These are phyloP conservation scores for Pyrenophora tritici-repentis DNA, from an alignment of 2,329 filamentous ascomycete genomes.

Conservation along the genomic window DNA sequence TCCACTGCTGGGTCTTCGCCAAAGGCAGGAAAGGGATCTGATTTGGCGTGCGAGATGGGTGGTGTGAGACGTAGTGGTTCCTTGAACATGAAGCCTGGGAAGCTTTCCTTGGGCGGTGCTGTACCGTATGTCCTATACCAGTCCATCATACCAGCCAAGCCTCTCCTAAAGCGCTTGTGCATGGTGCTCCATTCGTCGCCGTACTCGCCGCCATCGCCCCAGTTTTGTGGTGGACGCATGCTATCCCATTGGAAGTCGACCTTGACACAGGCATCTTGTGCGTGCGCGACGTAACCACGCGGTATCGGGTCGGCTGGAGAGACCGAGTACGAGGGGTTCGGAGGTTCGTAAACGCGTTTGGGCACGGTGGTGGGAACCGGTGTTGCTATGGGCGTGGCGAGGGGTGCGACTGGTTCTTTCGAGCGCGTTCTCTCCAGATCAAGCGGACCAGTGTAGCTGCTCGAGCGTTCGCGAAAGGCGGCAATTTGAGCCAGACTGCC, in stretches of 20 bases:
- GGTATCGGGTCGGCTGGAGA: conserved; percentile 82
- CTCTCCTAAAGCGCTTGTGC: conserved; percentile 86
- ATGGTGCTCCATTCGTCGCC: conserved; percentile 96
- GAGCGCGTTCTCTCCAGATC: conserved; percentile 32
- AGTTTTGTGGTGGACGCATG: conserved; percentile 74
- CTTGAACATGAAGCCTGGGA: conserved; percentile 41
- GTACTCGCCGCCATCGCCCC: conserved; percentile 85
- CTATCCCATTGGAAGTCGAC: conserved; percentile 98
- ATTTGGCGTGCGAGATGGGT: conserved; percentile 22
- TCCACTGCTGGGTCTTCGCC: conserved; percentile 47
- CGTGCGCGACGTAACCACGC: conserved; percentile 85
- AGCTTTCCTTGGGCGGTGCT: conserved; percentile 39
- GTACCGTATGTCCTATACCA: conserved; percentile 72
- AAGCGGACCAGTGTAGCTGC: conserved; percentile 42
- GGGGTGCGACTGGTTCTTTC: conserved; percentile 28
- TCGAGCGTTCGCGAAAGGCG: conserved; percentile 54
- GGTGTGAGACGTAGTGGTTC: conserved; percentile 22
- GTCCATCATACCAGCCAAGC: conserved; percentile 75
- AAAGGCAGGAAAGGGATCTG: conserved; percentile 42
- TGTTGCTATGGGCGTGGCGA: conserved; percentile 12
- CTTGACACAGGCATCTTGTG: conserved; percentile 80
- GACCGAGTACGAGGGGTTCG: conserved; percentile 80
- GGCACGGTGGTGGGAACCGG: conserved; percentile 22
- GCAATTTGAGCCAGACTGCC: conserved; percentile 47
- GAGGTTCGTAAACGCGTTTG: conserved; percentile 67